A percentile compares a stretch with the other conserved stretches of the same genome.
phyloP scores from a whole-genome alignment of 257 asterid genomes.

The Jaltomata sinuosa region DNA sequence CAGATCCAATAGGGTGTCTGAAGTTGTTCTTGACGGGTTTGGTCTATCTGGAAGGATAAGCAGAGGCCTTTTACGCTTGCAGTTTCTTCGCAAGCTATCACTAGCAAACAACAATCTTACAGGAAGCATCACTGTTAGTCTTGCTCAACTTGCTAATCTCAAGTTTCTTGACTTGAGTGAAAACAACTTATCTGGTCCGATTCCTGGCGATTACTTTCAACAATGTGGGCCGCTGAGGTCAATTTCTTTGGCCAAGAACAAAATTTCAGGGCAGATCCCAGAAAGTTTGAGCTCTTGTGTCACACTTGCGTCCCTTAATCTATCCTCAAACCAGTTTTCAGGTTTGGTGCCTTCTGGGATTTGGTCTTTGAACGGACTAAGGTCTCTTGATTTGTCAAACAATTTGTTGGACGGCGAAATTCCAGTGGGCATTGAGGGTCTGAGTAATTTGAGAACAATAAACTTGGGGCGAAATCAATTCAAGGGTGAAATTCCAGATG shows the following conservation, averaged over 20 bases:
- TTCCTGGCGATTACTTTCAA: slow-evolving; percentile 55
- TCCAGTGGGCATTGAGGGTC: slow-evolving; percentile 39
- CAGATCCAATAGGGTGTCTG: slow-evolving; percentile 89
- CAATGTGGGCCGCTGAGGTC: slow-evolving; percentile 83
- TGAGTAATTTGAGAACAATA: slow-evolving; percentile 50
- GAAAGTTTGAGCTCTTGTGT: slow-evolving; percentile 68
- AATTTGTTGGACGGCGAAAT: slow-evolving; percentile 63
- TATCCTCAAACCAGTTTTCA: slow-evolving; percentile 72
- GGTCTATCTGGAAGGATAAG: slow-evolving; percentile 80
- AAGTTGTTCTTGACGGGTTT: slow-evolving; percentile 77
- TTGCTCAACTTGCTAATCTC: slow-evolving; percentile 62
- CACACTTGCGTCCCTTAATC: slow-evolving; percentile 50
- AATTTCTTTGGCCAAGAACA: slow-evolving; percentile 61
- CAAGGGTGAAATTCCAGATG: slow-evolving; percentile 54
- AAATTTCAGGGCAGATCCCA: slow-evolving; percentile 65
- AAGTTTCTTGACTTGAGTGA: slow-evolving; percentile 67
- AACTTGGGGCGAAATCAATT: slow-evolving; percentile 47
- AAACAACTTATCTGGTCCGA: slow-evolving; percentile 50
- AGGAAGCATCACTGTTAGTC: slow-evolving; percentile 58
- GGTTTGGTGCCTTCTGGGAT: slow-evolving; percentile 57
- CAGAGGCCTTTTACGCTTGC: slow-evolving; percentile 75
- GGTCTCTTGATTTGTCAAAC: slow-evolving; percentile 74
- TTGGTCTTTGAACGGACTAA: slow-evolving; percentile 63
- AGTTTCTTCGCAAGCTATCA: slow-evolving; percentile 67
- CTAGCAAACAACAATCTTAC: slow-evolving; percentile 67